Percentiles rank a stretch among this genome's conserved stretches.
Evolutionary conservation across 2,329 filamentous ascomycete genomes (phyloP).

Genomic region (Claviceps africana): DNA sequence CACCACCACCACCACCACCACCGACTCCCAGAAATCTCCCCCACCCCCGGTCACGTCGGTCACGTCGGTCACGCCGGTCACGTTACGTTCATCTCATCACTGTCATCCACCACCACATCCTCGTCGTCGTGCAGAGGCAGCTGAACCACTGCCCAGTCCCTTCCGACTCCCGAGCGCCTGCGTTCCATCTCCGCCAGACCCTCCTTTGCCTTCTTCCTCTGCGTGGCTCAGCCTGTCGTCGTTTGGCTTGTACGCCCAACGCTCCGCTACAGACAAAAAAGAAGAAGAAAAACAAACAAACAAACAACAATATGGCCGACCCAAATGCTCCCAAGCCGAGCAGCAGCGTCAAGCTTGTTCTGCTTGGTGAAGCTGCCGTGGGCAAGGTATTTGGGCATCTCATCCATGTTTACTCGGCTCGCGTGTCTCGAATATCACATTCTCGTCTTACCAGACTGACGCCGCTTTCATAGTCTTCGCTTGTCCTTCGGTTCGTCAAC

Average conservation of each 20-base stretch:
- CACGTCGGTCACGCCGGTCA: neutral
- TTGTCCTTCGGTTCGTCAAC: slow-evolving; percentile 97
- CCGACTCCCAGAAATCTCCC: too few species aligned
- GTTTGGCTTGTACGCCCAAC: neutral
- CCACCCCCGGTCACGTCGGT: neutral
- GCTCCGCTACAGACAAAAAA: neutral
- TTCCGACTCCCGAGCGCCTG: neutral
- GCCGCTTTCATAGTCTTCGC: slow-evolving; percentile 56
- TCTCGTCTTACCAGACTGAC: slow-evolving; percentile 11
- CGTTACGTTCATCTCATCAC: neutral
- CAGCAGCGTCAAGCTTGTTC: slow-evolving; percentile 98
- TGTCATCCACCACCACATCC: neutral
- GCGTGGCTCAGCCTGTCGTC: neutral
- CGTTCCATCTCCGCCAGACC: neutral
- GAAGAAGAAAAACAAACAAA: slow-evolving; percentile 2
- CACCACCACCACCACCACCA: too few species aligned
- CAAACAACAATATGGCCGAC: slow-evolving; percentile 31
- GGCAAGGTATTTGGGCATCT: slow-evolving; percentile 61
- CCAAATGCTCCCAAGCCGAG: slow-evolving; percentile 76
- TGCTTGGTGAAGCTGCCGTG: slow-evolving; percentile 92
- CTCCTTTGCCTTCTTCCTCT: neutral
- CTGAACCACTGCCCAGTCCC: neutral
- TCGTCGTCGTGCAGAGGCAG: neutral
- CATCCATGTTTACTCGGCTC: neutral
- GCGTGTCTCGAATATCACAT: neutral